phyloP scores from a whole-genome alignment of 23 red algal genomes.

The Gracilaria gracilis region DNA sequence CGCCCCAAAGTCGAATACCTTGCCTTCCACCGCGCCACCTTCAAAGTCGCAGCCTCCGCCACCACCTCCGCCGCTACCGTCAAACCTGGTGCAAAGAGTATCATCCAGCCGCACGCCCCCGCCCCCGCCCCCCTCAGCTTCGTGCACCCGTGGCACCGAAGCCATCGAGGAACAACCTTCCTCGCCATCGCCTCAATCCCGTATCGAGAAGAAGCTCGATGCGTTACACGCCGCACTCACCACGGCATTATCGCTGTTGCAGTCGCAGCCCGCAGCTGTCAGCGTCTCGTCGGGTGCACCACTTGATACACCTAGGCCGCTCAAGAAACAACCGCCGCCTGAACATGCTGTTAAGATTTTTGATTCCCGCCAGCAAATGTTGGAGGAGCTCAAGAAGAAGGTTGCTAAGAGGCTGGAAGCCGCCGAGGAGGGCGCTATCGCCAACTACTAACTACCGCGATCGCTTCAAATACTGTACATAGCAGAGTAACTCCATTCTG shows the following conservation, averaged over 20 bases:
- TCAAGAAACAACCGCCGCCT: slow-evolving; percentile 43
- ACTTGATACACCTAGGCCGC: slow-evolving; percentile 2
- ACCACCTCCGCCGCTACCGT: slow-evolving; percentile 12
- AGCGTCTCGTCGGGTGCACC: neutral
- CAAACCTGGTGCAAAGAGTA: slow-evolving; percentile 3
- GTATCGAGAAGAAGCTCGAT: slow-evolving; percentile 45
- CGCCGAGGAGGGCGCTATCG: slow-evolving; percentile 23
- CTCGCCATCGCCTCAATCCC: slow-evolving; percentile 6
- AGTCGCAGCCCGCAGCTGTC: slow-evolving; percentile 23
- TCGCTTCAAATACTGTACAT: neutral
- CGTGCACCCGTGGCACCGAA: neutral
- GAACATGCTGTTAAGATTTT: slow-evolving; percentile 35
- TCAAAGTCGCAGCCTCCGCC: slow-evolving; percentile 28
- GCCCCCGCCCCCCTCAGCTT: slow-evolving; percentile 15
- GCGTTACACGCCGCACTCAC: slow-evolving; percentile 21
- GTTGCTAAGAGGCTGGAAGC: slow-evolving; percentile 14
- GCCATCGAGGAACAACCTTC: neutral
- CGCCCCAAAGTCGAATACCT: neutral
- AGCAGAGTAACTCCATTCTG: neutral
- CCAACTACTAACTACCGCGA: neutral
- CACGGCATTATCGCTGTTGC: slow-evolving; percentile 33
- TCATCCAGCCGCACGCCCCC: neutral
- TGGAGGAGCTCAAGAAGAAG: slow-evolving; percentile 52
- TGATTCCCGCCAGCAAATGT: slow-evolving; percentile 31
- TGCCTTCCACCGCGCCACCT: too few relatives aligned